These are phyloP conservation scores for Aristolochia contorta DNA, from an alignment of 164 flowering plant species.

Conservation along the genomic window DNA sequence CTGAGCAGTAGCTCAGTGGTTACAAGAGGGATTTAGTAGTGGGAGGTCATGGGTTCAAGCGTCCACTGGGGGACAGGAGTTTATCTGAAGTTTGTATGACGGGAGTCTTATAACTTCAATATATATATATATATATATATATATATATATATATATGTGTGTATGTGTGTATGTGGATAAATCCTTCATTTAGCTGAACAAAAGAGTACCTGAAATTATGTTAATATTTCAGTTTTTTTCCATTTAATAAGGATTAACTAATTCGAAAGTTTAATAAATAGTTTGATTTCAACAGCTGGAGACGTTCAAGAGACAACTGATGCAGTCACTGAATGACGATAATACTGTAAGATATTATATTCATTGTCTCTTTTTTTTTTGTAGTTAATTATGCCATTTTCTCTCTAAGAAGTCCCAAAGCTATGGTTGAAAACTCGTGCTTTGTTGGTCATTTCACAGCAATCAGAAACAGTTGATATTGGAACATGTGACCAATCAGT, in stretches of 20 bases:
- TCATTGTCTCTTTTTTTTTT: background rate
- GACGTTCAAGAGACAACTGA: slow-evolving; percentile 83
- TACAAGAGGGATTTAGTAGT: too few species aligned
- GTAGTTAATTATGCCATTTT: background rate
- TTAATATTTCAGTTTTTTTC: background rate
- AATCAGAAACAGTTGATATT: slow-evolving; percentile 72
- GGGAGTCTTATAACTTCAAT: too few species aligned
- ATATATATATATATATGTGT: too few species aligned
- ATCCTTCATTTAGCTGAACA: too few species aligned
- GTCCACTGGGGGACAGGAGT: too few species aligned
- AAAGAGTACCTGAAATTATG: background rate
- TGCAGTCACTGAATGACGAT: slow-evolving; percentile 86
- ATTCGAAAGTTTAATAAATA: background rate
- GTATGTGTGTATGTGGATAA: background rate
- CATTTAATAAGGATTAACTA: background rate
- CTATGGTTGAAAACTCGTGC: too few species aligned
- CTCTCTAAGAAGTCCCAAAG: background rate
- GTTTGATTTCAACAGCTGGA: slow-evolving; percentile 54
- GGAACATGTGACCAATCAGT: slow-evolving; percentile 73
- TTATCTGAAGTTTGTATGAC: too few species aligned
- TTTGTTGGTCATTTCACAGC: slow-evolving; percentile 24
- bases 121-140: too few species aligned
- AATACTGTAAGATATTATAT: slow-evolving; percentile 41
- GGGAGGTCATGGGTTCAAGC: too few species aligned
- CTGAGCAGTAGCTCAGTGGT: too few species aligned